phyloP scores from a whole-genome alignment of 345 rosid species.

The Moricandia arvensis region DNA sequence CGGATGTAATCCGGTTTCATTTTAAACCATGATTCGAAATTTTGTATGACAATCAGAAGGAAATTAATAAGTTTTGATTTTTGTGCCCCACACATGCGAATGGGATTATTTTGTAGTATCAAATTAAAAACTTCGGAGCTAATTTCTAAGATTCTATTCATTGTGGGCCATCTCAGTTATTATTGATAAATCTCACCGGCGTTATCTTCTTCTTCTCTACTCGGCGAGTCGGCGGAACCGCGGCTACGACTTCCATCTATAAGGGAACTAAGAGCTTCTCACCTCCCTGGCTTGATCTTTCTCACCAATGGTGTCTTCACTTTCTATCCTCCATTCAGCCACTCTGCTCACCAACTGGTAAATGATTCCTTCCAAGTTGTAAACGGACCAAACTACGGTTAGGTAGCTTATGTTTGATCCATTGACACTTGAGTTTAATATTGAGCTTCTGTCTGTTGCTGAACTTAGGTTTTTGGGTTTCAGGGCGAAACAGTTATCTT shows the following conservation, averaged over 20 bases:
- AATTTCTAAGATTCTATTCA: background rate
- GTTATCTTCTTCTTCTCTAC: background rate
- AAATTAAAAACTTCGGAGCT: background rate
- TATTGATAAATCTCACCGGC: constrained; percentile 22
- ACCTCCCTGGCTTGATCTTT: background rate
- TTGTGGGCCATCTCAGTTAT: background rate
- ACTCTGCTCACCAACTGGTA: constrained; percentile 40
- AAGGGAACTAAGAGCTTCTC: constrained; percentile 5
- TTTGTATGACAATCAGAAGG: too few species aligned
- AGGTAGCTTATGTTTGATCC: background rate
- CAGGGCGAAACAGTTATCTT: constrained; percentile 39
- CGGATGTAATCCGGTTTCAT: too few species aligned
- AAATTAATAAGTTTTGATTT: too few species aligned
- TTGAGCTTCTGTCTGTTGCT: background rate
- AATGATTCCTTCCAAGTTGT: background rate
- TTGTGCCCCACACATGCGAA: too few species aligned
- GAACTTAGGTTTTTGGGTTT: constrained; percentile 4
- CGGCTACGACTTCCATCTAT: background rate
- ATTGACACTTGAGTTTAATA: background rate
- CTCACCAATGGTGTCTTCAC: constrained; percentile 41
- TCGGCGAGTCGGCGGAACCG: constrained; percentile 6
- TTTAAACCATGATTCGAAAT: too few species aligned
- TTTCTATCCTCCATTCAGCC: constrained; percentile 32
- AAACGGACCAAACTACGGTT: background rate
- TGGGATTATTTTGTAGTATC: background rate